Evolutionary conservation across 2,329 filamentous ascomycete species (phyloP).

Genomic region (Beauveria australis): DNA sequence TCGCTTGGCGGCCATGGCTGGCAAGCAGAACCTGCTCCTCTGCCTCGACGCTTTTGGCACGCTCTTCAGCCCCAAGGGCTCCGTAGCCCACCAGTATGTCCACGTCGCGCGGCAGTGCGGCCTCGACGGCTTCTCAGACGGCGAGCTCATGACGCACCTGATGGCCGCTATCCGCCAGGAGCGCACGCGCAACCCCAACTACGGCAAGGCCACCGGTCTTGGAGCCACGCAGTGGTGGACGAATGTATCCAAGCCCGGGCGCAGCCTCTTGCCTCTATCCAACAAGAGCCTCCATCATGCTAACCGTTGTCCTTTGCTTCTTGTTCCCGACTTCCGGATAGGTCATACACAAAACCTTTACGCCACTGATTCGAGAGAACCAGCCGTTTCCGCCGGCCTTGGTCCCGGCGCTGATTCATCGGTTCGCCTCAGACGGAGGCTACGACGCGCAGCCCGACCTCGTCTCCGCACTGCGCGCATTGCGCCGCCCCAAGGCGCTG

Average conservation of each 20-base stretch:
- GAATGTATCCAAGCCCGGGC: constrained; percentile 31
- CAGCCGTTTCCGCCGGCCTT: constrained; percentile 35
- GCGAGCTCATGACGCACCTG: constrained; percentile 29
- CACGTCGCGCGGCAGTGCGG: constrained; percentile 43
- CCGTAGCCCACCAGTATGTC: constrained; percentile 47
- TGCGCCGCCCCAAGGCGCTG: constrained; percentile 22
- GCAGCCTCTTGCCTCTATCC: not conserved
- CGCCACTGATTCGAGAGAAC: constrained; percentile 25
- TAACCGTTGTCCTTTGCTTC: not conserved
- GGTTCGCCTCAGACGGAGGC: constrained; percentile 45
- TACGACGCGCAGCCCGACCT: constrained; percentile 43
- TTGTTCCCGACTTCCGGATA: constrained; percentile 17
- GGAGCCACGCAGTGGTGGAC: constrained; percentile 51
- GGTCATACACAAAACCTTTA: constrained; percentile 49
- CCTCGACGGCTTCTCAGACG: constrained; percentile 31
- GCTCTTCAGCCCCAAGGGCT: constrained; percentile 43
- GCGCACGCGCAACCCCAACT: constrained; percentile 45
- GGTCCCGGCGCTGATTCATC: constrained; percentile 37
- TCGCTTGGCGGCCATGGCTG: not conserved
- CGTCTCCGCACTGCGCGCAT: constrained; percentile 31
- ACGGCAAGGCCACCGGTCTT: constrained; percentile 44
- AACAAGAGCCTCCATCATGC: not conserved
- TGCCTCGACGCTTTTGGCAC: constrained; percentile 61
- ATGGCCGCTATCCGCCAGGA: constrained; percentile 38
- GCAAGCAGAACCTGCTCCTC: constrained; percentile 39